Evolutionary conservation across 2,329 filamentous ascomycete genomes (phyloP).

Genomic region (Sporothrix pallida): DNA sequence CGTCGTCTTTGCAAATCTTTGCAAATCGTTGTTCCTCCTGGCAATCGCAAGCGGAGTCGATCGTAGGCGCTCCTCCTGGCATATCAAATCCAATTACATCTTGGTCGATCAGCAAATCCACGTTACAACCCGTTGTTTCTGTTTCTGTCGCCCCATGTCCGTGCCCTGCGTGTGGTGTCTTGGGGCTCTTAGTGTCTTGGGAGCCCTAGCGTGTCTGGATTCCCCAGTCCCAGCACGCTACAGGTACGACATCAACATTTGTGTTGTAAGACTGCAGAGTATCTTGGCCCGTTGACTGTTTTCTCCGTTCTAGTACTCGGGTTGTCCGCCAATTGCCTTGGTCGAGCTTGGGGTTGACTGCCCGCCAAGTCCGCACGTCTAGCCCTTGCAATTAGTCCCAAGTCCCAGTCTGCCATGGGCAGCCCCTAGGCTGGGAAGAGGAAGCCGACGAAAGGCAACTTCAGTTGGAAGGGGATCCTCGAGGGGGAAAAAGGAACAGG

Average conservation of each 20-base stretch:
- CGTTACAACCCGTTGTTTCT: slow-evolving; percentile 27
- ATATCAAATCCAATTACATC: slow-evolving; percentile 24
- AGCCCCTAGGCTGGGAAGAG: background rate
- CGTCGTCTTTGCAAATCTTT: background rate
- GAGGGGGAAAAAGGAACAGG: background rate
- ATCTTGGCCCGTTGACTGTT: background rate
- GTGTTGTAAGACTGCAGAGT: background rate
- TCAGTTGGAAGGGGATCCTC: background rate
- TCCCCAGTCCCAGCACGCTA: background rate
- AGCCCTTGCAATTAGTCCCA: background rate
- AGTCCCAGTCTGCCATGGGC: background rate
- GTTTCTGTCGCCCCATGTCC: slow-evolving; percentile 26
- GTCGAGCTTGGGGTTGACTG: background rate
- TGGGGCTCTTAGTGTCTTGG: slow-evolving; percentile 5
- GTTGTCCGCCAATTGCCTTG: background rate
- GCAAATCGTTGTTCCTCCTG: background rate
- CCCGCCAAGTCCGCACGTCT: slow-evolving; percentile 11
- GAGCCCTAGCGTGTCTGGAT: slow-evolving; percentile 21
- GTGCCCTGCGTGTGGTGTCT: slow-evolving; percentile 24
- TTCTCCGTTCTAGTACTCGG: background rate
- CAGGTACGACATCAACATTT: background rate
- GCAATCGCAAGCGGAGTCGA: slow-evolving; percentile 21
- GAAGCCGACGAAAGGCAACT: slow-evolving; percentile 6
- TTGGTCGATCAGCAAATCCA: slow-evolving; percentile 27
- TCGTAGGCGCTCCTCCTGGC: slow-evolving; percentile 23